phyloP scores from a whole-genome alignment of 1,284 basidiomycete genomes.

The Quambalaria eucalypti region DNA sequence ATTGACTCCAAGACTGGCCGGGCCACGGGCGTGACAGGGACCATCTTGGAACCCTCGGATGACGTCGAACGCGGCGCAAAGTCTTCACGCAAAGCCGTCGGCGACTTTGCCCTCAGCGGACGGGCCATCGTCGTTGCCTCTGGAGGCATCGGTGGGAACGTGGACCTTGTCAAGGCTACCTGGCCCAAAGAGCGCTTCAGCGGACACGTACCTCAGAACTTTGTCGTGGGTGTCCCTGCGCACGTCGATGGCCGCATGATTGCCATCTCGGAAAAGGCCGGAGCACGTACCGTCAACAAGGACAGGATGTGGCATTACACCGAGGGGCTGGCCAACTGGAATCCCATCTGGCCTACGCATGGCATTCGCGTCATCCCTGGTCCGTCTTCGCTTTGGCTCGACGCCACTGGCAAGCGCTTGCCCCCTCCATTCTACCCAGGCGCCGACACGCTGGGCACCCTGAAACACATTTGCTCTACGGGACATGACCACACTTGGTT shows the following conservation, averaged over 20 bases:
- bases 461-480: constrained; percentile 11
- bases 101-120: constrained; percentile 6
- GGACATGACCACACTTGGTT: constrained; percentile 16
- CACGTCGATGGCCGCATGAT: constrained; percentile 13
- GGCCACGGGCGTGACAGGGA: constrained; percentile 7
- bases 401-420: constrained; percentile 13
- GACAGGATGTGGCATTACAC: constrained; percentile 16
- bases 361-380: constrained; percentile 15
- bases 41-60: constrained; percentile 3
- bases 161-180: constrained; percentile 9
- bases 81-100: constrained; percentile 7
- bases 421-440: constrained; percentile 11
- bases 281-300: constrained; percentile 9
- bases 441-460: constrained; percentile 11
- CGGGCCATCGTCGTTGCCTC: constrained; percentile 12
- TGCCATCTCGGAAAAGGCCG: constrained; percentile 8
- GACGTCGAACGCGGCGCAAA: constrained; percentile 5
- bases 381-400: constrained; percentile 13
- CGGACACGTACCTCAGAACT: constrained; percentile 6
- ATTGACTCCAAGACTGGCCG: constrained; percentile 4
- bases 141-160: constrained; percentile 14
- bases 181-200: constrained; percentile 9
- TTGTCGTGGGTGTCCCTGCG: constrained; percentile 11
- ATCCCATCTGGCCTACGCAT: constrained; percentile 15
- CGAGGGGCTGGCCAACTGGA: constrained; percentile 13